These are phyloP conservation scores for Geotrichum citri-aurantii DNA, from an alignment of 1,139 yeast species.

Conservation along the genomic window DNA sequence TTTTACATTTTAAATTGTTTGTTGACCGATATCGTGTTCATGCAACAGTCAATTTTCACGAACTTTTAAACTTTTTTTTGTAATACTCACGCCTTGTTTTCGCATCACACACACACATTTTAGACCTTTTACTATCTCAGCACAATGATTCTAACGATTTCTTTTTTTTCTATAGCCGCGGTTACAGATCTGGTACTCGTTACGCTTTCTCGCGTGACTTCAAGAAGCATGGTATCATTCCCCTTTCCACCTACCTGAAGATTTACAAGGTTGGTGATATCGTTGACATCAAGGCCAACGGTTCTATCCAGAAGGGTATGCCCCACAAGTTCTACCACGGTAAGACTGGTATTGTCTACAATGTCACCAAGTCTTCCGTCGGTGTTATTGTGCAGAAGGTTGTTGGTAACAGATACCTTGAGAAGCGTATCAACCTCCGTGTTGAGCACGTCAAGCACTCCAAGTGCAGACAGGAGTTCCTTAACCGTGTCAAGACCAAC, in stretches of 20 bases:
- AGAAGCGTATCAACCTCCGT: conserved; percentile 98
- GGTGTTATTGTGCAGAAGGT: conserved; percentile 98
- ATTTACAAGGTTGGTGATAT: conserved; percentile 98
- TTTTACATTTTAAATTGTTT: no score
- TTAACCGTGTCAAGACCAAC: conserved; percentile 95
- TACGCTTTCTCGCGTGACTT: conserved; percentile 99
- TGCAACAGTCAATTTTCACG: no score
- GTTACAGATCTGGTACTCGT: conserved; percentile 99
- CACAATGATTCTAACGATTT: conserved; percentile 6
- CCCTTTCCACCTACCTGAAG: conserved; percentile 95
- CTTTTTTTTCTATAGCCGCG: conserved; percentile 56
- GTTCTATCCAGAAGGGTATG: conserved; percentile 99
- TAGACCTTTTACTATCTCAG: background rate
- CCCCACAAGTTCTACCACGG: conserved; percentile 99
- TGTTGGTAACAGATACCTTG: conserved; percentile 98
- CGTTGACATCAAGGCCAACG: conserved; percentile 98
- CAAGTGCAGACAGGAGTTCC: conserved; percentile 98
- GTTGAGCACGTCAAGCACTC: conserved; percentile 99
- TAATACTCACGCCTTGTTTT: background rate
- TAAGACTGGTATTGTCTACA: conserved; percentile 98
- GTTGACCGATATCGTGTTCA: no score
- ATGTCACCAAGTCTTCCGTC: conserved; percentile 96
- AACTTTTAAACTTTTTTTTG: no score
- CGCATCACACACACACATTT: background rate
- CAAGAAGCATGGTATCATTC: conserved; percentile 94